Conservation (phyloP, 2,329 filamentous ascomycete species). For the Corniculantispora saksenae region DNA sequence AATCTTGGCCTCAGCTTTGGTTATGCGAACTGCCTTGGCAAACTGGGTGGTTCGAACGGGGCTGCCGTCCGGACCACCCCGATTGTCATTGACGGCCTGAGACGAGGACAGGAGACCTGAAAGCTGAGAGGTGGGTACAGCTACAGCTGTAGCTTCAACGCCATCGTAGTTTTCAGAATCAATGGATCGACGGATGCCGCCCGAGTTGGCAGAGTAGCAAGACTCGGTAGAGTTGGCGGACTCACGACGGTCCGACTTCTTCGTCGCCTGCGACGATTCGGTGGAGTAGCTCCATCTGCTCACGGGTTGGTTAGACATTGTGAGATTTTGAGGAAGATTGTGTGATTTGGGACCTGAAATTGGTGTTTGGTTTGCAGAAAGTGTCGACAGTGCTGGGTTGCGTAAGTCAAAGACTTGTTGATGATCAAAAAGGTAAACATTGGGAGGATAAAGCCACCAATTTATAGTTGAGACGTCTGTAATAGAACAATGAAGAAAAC, state of each 20-base stretch:
- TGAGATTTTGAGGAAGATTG: neutral
- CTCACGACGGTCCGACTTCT: neutral
- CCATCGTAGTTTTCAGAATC: neutral
- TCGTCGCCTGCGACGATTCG: neutral
- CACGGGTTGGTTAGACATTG: neutral
- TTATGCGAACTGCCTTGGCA: neutral
- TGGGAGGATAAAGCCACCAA: neutral
- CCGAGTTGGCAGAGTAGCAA: neutral
- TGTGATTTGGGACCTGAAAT: neutral
- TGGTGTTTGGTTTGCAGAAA: neutral
- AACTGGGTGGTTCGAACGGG: neutral
- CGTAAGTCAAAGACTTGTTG: too few species aligned
- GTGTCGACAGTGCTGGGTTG: neutral
- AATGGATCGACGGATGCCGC: neutral
- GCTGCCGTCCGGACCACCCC: neutral
- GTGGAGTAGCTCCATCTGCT: neutral
- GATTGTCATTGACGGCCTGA: neutral
- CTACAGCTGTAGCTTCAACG: neutral
- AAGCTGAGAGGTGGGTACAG: neutral
- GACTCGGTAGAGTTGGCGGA: too few species aligned
- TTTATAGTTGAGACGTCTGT: neutral
- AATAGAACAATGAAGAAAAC: neutral
- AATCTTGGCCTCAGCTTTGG: neutral
- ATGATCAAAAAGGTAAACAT: too few species aligned
- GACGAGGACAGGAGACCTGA: neutral